Evolutionary conservation across 2,329 filamentous ascomycete genomes (phyloP).

Genomic region (Juglanconis juglandina): DNA sequence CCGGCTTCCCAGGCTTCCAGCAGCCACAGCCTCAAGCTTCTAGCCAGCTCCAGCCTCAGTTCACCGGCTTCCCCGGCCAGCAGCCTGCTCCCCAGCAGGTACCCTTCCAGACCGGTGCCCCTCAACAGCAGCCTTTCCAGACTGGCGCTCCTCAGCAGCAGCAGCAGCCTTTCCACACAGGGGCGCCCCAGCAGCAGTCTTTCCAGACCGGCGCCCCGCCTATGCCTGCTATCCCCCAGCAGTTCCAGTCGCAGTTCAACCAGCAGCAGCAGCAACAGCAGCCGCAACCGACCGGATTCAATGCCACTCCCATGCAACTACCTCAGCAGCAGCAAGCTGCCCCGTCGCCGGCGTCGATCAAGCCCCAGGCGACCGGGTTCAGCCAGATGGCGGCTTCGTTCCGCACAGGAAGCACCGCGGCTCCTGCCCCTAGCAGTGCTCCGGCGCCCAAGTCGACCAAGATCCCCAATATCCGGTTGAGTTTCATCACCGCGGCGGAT

Average conservation of each 20-base stretch:
- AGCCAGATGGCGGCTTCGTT: slow-evolving; percentile 66
- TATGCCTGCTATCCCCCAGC: slow-evolving; percentile 57
- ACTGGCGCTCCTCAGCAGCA: slow-evolving; percentile 46
- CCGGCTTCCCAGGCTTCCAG: slow-evolving; percentile 55
- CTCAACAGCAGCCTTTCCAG: slow-evolving; percentile 31
- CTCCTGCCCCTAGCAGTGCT: slow-evolving; percentile 43
- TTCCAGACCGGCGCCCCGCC: slow-evolving; percentile 55
- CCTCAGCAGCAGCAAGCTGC: slow-evolving; percentile 38
- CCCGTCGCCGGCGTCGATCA: slow-evolving; percentile 56
- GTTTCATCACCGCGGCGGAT: slow-evolving; percentile 92
- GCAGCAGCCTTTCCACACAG: slow-evolving; percentile 60
- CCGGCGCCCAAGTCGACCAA: slow-evolving; percentile 58
- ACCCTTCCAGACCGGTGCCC: slow-evolving; percentile 66
- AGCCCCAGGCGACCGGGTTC: slow-evolving; percentile 65
- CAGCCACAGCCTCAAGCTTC: slow-evolving; percentile 55
- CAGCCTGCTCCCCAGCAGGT: slow-evolving; percentile 46
- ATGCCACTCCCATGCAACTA: slow-evolving; percentile 46
- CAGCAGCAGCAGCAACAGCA: slow-evolving; percentile 46
- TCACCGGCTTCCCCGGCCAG: slow-evolving; percentile 60
- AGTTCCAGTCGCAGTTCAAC: slow-evolving; percentile 58
- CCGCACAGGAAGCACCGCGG: slow-evolving; percentile 46
- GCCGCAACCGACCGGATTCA: slow-evolving; percentile 42
- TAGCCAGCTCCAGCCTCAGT: slow-evolving; percentile 61
- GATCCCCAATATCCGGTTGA: slow-evolving; percentile 90
- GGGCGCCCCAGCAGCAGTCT: slow-evolving; percentile 54